phyloP scores from a whole-genome alignment of 2,329 filamentous ascomycete genomes.

The Alternaria ethzedia region DNA sequence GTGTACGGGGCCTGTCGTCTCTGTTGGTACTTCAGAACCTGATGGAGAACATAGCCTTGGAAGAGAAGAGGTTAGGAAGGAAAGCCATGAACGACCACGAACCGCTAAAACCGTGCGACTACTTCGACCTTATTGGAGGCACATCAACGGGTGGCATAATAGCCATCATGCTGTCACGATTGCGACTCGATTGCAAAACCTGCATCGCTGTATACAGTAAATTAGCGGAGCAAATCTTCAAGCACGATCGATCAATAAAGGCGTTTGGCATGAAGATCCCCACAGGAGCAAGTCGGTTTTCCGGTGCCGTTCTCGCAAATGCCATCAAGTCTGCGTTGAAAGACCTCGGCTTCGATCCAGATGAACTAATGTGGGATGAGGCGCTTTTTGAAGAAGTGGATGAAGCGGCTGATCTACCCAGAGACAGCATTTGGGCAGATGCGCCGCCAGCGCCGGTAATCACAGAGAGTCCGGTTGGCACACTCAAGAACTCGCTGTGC shows the following conservation, averaged over 20 bases:
- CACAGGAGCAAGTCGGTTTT: conserved; percentile 46
- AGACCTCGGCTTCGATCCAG: conserved; percentile 40
- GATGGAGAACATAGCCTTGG: conserved; percentile 48
- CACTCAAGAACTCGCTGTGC: conserved; percentile 23
- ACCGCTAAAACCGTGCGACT: conserved; percentile 47
- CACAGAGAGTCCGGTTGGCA: conserved; percentile 37
- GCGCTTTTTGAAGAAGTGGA: conserved; percentile 47
- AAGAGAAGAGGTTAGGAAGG: conserved; percentile 46
- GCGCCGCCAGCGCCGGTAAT: conserved; percentile 22
- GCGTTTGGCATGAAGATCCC: conserved; percentile 46
- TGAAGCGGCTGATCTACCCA: conserved; percentile 28
- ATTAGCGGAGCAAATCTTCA: conserved; percentile 47
- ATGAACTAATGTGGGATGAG: conserved; percentile 52
- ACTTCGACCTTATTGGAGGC: conserved; percentile 51
- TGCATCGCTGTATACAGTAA: conserved; percentile 48
- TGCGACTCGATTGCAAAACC: conserved; percentile 46
- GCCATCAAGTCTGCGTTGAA: conserved; percentile 46
- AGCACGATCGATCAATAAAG: conserved; percentile 45
- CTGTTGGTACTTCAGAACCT: conserved; percentile 49
- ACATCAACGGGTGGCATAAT: conserved; percentile 52
- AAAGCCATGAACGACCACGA: conserved; percentile 33
- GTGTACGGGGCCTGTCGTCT: conserved; percentile 48
- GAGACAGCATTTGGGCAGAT: conserved; percentile 47
- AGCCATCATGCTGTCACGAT: conserved; percentile 48
- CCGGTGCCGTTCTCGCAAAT: conserved; percentile 44